Base-by-base conservation (phyloP, 176 grass and related monocot species). In the Ananas comosus region DNA sequence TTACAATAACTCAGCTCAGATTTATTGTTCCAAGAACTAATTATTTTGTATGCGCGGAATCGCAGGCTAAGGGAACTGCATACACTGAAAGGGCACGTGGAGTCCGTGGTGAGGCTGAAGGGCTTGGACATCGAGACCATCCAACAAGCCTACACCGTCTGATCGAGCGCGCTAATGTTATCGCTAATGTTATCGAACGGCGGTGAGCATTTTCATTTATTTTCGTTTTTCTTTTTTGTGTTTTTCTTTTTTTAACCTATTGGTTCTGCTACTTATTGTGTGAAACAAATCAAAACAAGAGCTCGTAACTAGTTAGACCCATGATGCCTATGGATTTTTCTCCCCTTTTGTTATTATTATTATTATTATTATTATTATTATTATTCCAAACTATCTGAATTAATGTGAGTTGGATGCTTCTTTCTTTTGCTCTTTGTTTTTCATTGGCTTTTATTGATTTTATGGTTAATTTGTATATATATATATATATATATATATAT, bases 21-120 rank as follows among this genome's bases (percentile, higher is more conserved):
- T 42, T 42, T 6, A 42, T 42, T 42, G 33, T 42, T 42, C 4
- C 7, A 42, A 42, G 5, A 42, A 42, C 5, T 24, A 13, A 52
- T 24, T 13, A 21, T 22, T 70, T 12, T 9, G 21, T 24, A 70
- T 7, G 22, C 52, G 33, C 9, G 24, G 25, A 47, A 29, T 16
- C 65, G 6, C 69, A 96, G 91, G 91, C 68, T 96, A 66, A 78
- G 87, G 76, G 87, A 95, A 51, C 42, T 82, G 22, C 79, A 75
- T 51, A 95, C 91, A 50, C 73, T 95, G 48, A 96, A 96, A 72
- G 91, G 87, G 3, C 76, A 69, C 49, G 83, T 96, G 51, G 91
- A 96, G 64, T 96, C 87, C 0, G 91, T 87, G n/a, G 87, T 87
- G 63, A 81, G 73, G 70, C 54, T 85, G 70, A 96, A 96, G 84